Conservation (phyloP, 164 flowering plant species). For the Macadamia tetraphylla region DNA sequence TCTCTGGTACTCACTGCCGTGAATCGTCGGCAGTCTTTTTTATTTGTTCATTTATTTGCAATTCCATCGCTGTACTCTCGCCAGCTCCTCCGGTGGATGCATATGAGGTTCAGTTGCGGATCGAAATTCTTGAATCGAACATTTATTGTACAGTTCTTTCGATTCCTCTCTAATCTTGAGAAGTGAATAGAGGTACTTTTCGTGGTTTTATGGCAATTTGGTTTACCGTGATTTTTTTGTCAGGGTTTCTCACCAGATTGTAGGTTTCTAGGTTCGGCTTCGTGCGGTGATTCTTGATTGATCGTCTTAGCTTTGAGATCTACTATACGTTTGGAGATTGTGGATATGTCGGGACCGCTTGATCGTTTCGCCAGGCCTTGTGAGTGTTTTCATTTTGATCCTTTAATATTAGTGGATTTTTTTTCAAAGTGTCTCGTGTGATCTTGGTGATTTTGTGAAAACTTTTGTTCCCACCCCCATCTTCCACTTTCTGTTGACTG, state of each 20-base stretch:
- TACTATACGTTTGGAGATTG: conserved; percentile 1
- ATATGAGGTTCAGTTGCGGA: not conserved
- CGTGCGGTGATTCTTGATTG: not conserved
- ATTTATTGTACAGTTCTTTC: not conserved
- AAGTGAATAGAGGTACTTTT: not conserved
- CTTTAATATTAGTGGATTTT: not conserved
- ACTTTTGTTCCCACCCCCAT: no score
- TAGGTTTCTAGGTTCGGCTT: not conserved
- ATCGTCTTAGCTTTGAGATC: conserved; percentile 4
- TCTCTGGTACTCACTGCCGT: no score
- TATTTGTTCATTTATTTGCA: no score
- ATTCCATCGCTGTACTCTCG: not conserved
- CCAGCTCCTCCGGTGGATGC: not conserved
- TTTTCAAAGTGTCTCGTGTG: not conserved
- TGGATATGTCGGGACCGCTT: conserved; percentile 38
- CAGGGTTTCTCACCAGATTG: not conserved
- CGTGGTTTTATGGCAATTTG: not conserved
- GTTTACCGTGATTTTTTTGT: not conserved
- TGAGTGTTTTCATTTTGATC: conserved; percentile 17
- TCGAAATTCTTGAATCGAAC: not conserved
- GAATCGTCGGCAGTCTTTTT: no score
- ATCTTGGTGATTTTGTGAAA: no score
- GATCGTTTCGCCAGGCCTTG: conserved; percentile 47
- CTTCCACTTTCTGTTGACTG: no score
- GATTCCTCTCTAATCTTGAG: not conserved